phyloP scores from a whole-genome alignment of 2,329 filamentous ascomycete genomes.

The Dryadomyces quercivorus region DNA sequence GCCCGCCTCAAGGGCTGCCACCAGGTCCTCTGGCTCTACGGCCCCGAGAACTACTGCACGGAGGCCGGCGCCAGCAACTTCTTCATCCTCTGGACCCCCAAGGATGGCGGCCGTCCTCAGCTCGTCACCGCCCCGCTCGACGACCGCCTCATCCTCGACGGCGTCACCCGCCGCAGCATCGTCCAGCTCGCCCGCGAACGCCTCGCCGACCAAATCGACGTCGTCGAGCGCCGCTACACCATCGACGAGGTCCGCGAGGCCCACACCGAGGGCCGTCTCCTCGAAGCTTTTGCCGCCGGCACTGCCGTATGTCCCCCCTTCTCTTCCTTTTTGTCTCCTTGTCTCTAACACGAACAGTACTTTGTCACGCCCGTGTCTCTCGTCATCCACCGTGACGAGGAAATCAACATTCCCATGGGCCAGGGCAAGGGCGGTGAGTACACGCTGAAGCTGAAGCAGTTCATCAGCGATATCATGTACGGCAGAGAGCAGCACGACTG shows the following conservation, averaged over 20 bases:
- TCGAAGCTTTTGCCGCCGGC: slow-evolving; percentile 79
- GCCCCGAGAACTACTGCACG: slow-evolving; percentile 63
- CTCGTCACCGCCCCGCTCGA: slow-evolving; percentile 75
- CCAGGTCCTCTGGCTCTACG: slow-evolving; percentile 92
- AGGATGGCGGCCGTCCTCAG: slow-evolving; percentile 44
- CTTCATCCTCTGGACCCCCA: slow-evolving; percentile 67
- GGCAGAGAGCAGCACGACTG: slow-evolving; percentile 56
- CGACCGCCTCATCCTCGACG: slow-evolving; percentile 74
- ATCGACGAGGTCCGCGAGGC: slow-evolving; percentile 69
- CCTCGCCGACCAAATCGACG: slow-evolving; percentile 46
- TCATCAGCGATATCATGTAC: slow-evolving; percentile 64
- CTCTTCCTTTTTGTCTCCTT: slow-evolving; percentile 10
- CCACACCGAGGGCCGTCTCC: slow-evolving; percentile 57
- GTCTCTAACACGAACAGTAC: slow-evolving; percentile 31
- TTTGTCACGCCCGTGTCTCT: slow-evolving; percentile 58
- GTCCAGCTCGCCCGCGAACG: slow-evolving; percentile 58
- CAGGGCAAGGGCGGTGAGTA: slow-evolving; percentile 39
- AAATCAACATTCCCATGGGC: slow-evolving; percentile 51
- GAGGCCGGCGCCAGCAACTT: slow-evolving; percentile 91
- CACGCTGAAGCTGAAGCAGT: slow-evolving; percentile 51
- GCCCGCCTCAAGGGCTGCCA: slow-evolving; percentile 64
- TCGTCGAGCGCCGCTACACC: slow-evolving; percentile 73
- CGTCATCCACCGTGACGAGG: slow-evolving; percentile 54
- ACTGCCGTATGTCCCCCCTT: slow-evolving; percentile 58
- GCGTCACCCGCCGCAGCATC: slow-evolving; percentile 73